These are phyloP conservation scores for Rhodotorula sp. DNA, from an alignment of 1,284 basidiomycete species.

Conservation along the genomic window DNA sequence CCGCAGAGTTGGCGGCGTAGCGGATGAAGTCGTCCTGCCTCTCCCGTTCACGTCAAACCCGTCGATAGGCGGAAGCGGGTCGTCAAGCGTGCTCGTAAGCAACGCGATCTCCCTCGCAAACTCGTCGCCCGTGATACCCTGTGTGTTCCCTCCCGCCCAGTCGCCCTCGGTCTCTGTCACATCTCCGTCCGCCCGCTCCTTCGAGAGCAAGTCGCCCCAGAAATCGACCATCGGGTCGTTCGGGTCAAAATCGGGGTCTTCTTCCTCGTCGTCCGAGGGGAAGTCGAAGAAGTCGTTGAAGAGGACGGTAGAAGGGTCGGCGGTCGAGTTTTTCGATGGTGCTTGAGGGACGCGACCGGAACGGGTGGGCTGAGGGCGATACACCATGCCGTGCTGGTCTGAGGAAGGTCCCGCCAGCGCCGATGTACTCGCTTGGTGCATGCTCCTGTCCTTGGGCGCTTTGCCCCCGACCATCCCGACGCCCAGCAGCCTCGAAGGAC, in stretches of 20 bases:
- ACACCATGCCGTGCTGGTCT: neutral
- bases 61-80: neutral
- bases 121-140: conserved; percentile 16
- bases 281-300: conserved; percentile 41
- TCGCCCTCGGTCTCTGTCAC: conserved; percentile 2
- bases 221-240: conserved; percentile 2
- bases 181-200: neutral
- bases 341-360: conserved; percentile 28
- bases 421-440: no score
- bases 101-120: conserved; percentile 27
- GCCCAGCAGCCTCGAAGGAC: neutral
- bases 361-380: conserved; percentile 25
- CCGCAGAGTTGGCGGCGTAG: neutral
- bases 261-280: conserved; percentile 31
- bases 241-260: conserved; percentile 33
- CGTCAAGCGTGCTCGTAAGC: conserved; percentile 6
- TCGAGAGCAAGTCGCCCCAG: conserved; percentile 11
- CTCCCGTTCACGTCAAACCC: neutral
- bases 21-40: neutral
- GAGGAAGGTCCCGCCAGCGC: no score
- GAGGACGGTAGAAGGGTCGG: conserved; percentile 28
- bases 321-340: neutral
- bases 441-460: no score
- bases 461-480: no score
- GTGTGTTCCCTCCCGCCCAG: neutral